Base-by-base conservation (phyloP, 768 basidiomycete species). In the Hygrocybe coccinea region DNA sequence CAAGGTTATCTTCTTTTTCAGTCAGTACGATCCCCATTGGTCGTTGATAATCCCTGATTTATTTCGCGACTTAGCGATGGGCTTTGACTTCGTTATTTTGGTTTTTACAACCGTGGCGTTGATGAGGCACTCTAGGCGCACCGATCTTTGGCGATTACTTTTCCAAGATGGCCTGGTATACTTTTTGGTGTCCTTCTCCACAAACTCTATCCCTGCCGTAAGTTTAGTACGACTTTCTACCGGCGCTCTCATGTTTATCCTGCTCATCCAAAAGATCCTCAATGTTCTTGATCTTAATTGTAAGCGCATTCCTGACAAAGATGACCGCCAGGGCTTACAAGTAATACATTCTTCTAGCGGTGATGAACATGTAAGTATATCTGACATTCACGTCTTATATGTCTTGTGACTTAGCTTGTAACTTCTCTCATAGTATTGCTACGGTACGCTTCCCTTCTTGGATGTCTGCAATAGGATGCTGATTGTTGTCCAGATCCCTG, bases 131-230 rank as follows among this genome's bases (percentile, higher is more conserved):
- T 78, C 81, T 17, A 71, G 76, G 4, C 74, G 79, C 45, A 84
- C 81, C 3, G 81, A 77, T 56, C 74, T 89, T n/a, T 86, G 85
- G 78, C 76, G 78, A 60, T 68, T 89, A 46, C 78, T 89, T 50
- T 86, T 87, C 70, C 76, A 79, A n/a, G 86, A 88, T 61, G 87
- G 87, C 17, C 71, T 89, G 44, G 79, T 86, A 5, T 87, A 83
- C 64, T 87, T 87, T 62, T 56, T 86, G 24, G 71, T 85, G 38
- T 80, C 85, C 1, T 87, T 85, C 58, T 73, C 79, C 14, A 83
- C 78, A 51, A 88, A 87, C 59, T 79, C 79, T 56, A 73, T 86
- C 50, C 86, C 86, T 35, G 87, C 87, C 19, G 56, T 52, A 47
- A 9, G 50, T 41, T 7, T 43, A 7, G n/a, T 51, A 22, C 25